Evolutionary conservation across 1,284 basidiomycete species (phyloP).

Genomic region (Cryptococcus sp.): DNA sequence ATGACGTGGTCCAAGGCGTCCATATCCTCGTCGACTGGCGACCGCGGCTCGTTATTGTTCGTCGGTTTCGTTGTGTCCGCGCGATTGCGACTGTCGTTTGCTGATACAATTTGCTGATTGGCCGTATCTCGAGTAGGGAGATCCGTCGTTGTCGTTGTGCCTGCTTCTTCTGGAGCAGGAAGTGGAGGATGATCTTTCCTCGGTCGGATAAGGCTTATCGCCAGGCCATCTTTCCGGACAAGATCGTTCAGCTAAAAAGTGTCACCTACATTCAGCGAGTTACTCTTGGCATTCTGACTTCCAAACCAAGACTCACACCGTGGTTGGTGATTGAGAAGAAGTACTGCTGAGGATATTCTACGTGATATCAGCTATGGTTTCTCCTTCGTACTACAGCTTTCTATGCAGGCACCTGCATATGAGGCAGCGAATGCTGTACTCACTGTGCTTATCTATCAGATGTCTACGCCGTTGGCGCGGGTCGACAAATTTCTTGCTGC

Average conservation of each 20-base stretch:
- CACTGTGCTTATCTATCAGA: slow-evolving; percentile 72
- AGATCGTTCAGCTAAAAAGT: slow-evolving; percentile 39
- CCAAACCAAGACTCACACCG: slow-evolving; percentile 58
- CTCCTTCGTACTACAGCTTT: background rate
- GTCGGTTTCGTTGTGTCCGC: background rate
- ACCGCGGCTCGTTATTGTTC: background rate
- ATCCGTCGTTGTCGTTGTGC: background rate
- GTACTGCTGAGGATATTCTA: slow-evolving; percentile 74
- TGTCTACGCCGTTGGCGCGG: slow-evolving; percentile 79
- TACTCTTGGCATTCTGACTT: background rate
- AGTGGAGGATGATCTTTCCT: slow-evolving; percentile 11
- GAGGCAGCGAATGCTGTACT: slow-evolving; percentile 6
- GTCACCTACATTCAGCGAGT: slow-evolving; percentile 10
- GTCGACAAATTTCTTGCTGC: slow-evolving; percentile 65
- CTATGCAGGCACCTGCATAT: background rate
- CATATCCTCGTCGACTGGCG: slow-evolving; percentile 26
- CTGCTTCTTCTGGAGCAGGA: background rate
- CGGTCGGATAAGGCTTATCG: slow-evolving; percentile 40
- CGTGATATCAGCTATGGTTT: slow-evolving; percentile 4
- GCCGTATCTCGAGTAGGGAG: background rate
- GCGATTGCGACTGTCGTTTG: no score
- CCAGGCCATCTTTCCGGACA: slow-evolving; percentile 39
- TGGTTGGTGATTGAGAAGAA: slow-evolving; percentile 87
- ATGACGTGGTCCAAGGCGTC: slow-evolving; percentile 29
- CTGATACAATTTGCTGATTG: no score